phyloP scores from a whole-genome alignment of 2,329 filamentous ascomycete genomes.

The Cladosporium sp. region DNA sequence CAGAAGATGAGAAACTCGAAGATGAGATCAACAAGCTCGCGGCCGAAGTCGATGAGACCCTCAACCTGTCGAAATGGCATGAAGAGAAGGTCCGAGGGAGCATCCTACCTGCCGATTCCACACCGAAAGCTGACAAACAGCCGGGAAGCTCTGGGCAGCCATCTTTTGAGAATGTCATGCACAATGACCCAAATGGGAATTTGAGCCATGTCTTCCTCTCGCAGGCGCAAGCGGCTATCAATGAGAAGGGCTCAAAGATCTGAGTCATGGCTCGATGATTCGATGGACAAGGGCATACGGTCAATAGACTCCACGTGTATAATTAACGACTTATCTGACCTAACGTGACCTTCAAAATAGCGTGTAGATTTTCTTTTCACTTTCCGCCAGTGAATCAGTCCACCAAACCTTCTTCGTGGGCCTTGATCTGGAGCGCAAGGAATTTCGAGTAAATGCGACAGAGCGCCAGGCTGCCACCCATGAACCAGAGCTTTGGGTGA shows the following conservation, averaged over 20 bases:
- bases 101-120: not conserved
- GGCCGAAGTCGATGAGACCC: conserved; percentile 53
- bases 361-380: no score
- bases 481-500: conserved; percentile 38
- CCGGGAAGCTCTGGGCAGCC: conserved; percentile 2
- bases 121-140: not conserved
- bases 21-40: conserved; percentile 58
- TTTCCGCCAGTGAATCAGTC: not conserved
- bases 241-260: not conserved
- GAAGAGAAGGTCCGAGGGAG: conserved; percentile 31
- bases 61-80: conserved; percentile 47
- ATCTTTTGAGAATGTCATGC: not conserved
- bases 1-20: conserved; percentile 53
- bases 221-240: not conserved
- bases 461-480: conserved; percentile 35
- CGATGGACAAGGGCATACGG: not conserved
- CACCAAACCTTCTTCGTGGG: conserved; percentile 34
- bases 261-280: not conserved
- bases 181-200: conserved; percentile 1
- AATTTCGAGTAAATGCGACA: conserved; percentile 35
- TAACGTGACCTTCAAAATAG: no score
- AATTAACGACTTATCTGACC: not conserved
- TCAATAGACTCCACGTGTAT: not conserved
- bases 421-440: conserved; percentile 40
- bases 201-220: conserved; percentile 3